phyloP scores from a whole-genome alignment of 306 rosid species.

The Acacia acuminata region DNA sequence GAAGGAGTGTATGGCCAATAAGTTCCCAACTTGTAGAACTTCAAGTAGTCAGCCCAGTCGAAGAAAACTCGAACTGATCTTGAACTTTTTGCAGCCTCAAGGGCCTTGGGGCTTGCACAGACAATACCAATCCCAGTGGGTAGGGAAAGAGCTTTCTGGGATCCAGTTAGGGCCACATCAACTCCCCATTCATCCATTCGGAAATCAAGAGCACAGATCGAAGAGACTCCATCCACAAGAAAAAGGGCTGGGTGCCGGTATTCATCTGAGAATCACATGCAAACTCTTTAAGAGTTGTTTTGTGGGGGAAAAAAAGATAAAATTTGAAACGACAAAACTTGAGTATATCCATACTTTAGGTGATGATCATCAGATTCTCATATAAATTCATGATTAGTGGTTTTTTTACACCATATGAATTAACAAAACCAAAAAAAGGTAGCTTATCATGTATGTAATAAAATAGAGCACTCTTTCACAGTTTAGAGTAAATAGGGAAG shows the following conservation, averaged over 20 bases:
- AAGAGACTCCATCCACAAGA: constrained; percentile 97
- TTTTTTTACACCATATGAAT: not conserved
- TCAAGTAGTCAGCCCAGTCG: constrained; percentile 94
- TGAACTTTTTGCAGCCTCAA: constrained; percentile 86
- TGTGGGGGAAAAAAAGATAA: not conserved
- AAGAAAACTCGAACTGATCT: constrained; percentile 91
- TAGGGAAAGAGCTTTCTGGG: constrained; percentile 98
- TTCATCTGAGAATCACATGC: constrained; percentile 57
- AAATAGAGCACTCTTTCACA: not conserved
- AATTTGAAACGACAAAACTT: not conserved
- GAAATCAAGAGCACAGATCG: constrained; percentile 95
- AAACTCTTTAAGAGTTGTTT: constrained; percentile 34
- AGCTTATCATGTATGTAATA: not conserved
- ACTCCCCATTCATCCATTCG: constrained; percentile 99
- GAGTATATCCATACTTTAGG: not conserved
- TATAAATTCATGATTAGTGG: not conserved
- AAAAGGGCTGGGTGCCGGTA: constrained; percentile 92
- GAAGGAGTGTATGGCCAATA: constrained; percentile 97
- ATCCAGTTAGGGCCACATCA: constrained; percentile 97
- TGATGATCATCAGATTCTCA: not conserved
- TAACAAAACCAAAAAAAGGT: too few relatives aligned
- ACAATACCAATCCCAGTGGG: constrained; percentile 95
- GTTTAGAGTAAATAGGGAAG: not conserved
- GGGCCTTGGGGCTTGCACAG: constrained; percentile 89
- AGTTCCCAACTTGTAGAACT: constrained; percentile 88